Conservation (phyloP, 176 grass and related monocot genomes). For the Musa schizocarpa region DNA sequence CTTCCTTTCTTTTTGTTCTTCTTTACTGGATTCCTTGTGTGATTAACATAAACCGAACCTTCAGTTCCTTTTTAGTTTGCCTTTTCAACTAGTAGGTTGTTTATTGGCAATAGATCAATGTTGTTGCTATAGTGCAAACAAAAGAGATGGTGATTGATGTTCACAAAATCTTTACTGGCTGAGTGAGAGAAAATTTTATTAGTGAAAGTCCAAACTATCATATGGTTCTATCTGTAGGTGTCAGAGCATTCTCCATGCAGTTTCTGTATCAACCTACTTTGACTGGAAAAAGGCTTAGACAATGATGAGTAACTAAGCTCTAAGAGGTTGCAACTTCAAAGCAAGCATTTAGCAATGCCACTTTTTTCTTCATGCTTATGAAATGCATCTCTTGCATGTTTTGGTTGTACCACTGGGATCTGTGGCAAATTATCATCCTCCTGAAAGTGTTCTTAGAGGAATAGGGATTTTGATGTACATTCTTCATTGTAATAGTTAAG, state of each 20-base stretch:
- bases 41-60: background rate
- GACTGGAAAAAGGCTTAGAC: background rate
- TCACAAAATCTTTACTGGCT: background rate
- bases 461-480: background rate
- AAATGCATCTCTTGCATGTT: background rate
- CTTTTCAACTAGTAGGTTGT: too few species aligned
- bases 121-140: too few species aligned
- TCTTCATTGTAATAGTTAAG: background rate
- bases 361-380: background rate
- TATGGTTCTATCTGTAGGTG: background rate
- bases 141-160: background rate
- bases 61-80: background rate
- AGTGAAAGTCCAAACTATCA: background rate
- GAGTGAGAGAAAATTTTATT: too few species aligned
- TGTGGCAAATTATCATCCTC: background rate
- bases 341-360: background rate
- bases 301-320: background rate
- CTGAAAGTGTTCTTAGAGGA: background rate
- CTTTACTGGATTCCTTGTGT: background rate
- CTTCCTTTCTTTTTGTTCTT: background rate
- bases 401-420: background rate
- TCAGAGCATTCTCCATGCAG: background rate
- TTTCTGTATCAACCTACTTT: background rate
- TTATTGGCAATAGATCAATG: too few species aligned
- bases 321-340: background rate